Conservation (phyloP, 495 filamentous ascomycete genomes). For the Copromyces sp. region DNA sequence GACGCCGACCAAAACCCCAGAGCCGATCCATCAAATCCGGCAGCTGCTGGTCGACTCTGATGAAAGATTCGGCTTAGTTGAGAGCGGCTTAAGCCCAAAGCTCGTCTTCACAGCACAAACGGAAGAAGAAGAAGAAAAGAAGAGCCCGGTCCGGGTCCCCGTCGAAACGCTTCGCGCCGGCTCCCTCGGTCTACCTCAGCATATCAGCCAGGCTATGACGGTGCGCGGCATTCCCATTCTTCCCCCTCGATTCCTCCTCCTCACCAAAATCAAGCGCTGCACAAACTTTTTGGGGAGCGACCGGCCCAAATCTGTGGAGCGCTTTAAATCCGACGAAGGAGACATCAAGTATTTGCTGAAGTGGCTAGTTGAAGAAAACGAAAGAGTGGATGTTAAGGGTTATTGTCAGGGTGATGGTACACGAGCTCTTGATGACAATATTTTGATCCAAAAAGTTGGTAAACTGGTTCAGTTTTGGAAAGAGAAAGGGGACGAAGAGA, state of each 20-base stretch:
- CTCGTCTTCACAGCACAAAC: background rate
- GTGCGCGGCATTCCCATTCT: background rate
- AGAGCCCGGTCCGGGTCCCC: background rate
- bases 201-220: background rate
- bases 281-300: background rate
- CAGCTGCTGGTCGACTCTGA: background rate
- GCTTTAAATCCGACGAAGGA: background rate
- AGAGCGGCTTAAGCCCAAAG: background rate
- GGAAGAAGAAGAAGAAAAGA: background rate
- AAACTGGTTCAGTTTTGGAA: background rate
- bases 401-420: background rate
- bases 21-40: background rate
- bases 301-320: background rate
- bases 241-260: background rate
- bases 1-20: background rate
- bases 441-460: background rate
- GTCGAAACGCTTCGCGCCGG: background rate
- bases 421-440: background rate
- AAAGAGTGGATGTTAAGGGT: background rate
- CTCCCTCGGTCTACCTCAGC: background rate
- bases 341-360: background rate
- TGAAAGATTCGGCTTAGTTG: background rate
- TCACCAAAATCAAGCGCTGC: background rate
- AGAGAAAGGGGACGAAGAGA: background rate
- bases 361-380: background rate